Percentiles rank a stretch among this genome's conserved stretches.
phyloP scores from a whole-genome alignment of 2,329 filamentous ascomycete genomes.

The Colletotrichum somersetense region DNA sequence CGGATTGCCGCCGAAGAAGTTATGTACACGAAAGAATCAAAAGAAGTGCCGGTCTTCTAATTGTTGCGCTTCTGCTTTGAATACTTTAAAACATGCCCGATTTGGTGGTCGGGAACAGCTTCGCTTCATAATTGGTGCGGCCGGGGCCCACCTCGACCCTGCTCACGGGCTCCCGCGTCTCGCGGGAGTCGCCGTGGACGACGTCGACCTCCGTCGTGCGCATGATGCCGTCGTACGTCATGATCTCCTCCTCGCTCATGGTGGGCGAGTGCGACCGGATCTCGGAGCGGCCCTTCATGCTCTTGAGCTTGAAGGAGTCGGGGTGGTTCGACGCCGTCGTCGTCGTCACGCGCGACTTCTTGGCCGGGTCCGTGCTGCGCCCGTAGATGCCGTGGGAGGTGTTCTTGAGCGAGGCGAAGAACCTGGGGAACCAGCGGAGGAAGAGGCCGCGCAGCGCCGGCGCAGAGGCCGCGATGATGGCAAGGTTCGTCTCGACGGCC shows the following conservation, averaged over 20 bases:
- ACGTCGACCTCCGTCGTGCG: slow-evolving; percentile 36
- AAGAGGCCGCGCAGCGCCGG: slow-evolving; percentile 56
- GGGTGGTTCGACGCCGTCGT: slow-evolving; percentile 13
- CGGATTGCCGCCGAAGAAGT: slow-evolving; percentile 1
- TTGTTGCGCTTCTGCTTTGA: background rate
- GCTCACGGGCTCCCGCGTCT: slow-evolving; percentile 2
- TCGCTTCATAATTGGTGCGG: slow-evolving; percentile 12
- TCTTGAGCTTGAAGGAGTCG: slow-evolving; percentile 34
- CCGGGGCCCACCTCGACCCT: background rate
- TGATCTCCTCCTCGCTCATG: slow-evolving; percentile 56
- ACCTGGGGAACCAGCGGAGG: slow-evolving; percentile 46
- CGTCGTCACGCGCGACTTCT: slow-evolving; percentile 17
- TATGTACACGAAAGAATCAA: background rate
- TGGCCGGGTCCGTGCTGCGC: slow-evolving; percentile 25
- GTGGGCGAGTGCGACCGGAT: slow-evolving; percentile 51
- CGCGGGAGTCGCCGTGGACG: slow-evolving; percentile 24
- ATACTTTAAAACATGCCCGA: slow-evolving; percentile 18
- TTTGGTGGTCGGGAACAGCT: slow-evolving; percentile 22
- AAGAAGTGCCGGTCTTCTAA: slow-evolving; percentile 14
- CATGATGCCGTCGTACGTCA: slow-evolving; percentile 57
- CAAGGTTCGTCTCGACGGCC: slow-evolving; percentile 54
- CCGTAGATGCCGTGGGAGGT: slow-evolving; percentile 40
- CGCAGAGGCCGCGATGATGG: slow-evolving; percentile 54
- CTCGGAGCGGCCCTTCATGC: slow-evolving; percentile 50
- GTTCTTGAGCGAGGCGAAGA: slow-evolving; percentile 44